Base-by-base conservation (phyloP, 2,329 filamentous ascomycete species). In the Fusarium camptoceras region DNA sequence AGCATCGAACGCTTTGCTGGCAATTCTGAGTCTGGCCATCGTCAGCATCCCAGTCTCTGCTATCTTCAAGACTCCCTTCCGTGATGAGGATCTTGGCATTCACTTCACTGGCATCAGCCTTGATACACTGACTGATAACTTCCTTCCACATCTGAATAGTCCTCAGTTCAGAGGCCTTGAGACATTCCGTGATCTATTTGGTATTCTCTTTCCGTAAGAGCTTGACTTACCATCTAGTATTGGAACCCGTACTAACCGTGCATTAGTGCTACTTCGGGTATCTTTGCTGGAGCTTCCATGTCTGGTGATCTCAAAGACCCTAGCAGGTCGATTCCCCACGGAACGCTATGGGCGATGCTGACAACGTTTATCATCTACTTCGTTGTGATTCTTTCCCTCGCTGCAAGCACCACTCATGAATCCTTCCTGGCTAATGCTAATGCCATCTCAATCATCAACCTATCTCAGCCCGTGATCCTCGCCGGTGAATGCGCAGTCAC, bases 31-130 rank as follows among this genome's bases (percentile, higher is more conserved):
- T 11, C 77, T 94, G 53, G 87, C 94, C 10, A 93, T 93, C 12
- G 83, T 94, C 68, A 96, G 93, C 76, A 95, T 97, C 63, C 94
- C 94, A 0, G 73, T 95, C 16, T 97, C 94, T n/a, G 87, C 91
- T 16, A 71, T 94, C 4, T 81, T 93, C 34, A 85, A 88, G 72
- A 78, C 83, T 12, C 92, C 94, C 1, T 97, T 96, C 73, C 82
- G 83, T 60, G 88, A 91, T 68, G 81, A 84, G 5, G 82, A 82
- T 42, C 80, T 89, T 37, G 88, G 89, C 1, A 88, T 96, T 51
- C 83, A 92, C 42, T 97, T 94, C 73, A 97, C 94, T 0, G 94
- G 94, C 3, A 79, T 91, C n/a, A 92, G 89, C 59, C 74, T 90
- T 53, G 81, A 86, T 18, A 97, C 94, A 0, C 84, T 97, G 42